A percentile compares a stretch with the other conserved stretches of the same genome.
These are phyloP conservation scores for Euphorbia peplus DNA, from an alignment of 345 rosid genomes.

Conservation along the genomic window DNA sequence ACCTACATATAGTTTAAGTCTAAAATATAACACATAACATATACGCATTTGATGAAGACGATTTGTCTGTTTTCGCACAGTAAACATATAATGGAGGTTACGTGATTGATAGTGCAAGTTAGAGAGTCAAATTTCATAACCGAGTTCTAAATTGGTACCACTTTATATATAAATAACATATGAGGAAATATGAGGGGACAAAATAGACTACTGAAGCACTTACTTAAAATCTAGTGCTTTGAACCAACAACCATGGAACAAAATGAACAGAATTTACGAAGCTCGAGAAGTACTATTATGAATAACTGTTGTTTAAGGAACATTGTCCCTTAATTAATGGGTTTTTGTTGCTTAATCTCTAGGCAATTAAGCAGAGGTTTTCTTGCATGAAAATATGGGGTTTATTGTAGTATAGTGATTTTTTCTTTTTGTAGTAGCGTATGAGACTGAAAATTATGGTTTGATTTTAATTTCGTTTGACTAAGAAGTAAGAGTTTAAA, in stretches of 20 bases:
- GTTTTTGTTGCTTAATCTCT: constrained; percentile 31
- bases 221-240: constrained; percentile 42
- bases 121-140: too few species aligned
- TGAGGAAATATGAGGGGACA: too few species aligned
- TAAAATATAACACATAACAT: too few species aligned
- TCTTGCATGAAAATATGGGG: constrained; percentile 14
- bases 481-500: background rate
- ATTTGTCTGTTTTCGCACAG: too few species aligned
- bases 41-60: too few species aligned
- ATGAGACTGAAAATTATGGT: background rate
- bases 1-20: too few species aligned
- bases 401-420: background rate
- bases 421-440: too few species aligned
- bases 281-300: constrained; percentile 20
- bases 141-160: too few species aligned
- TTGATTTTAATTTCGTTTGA: background rate
- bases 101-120: too few species aligned
- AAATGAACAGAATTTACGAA: constrained; percentile 35
- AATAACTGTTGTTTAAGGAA: constrained; percentile 13
- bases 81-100: too few species aligned
- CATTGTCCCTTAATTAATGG: constrained; percentile 38
- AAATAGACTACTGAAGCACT: constrained; percentile 23
- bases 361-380: constrained; percentile 34
- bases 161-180: too few species aligned
- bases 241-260: constrained; percentile 35